Evolutionary conservation across 148 eudicot species (phyloP).

Genomic region (Polygonum maritimum): DNA sequence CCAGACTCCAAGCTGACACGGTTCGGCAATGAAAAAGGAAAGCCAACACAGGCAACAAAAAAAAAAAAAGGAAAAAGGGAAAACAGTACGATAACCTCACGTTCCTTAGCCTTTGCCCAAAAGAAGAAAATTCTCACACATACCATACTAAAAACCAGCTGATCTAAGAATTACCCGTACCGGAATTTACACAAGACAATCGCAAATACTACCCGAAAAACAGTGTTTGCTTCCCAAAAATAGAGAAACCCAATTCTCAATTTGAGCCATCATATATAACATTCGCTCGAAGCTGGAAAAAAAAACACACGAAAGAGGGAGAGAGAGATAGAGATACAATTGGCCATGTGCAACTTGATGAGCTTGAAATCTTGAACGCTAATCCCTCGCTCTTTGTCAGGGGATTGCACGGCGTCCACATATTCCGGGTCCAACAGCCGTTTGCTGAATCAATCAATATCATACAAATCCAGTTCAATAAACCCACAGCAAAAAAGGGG

Average conservation of each 20-base stretch:
- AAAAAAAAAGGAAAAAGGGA: background rate
- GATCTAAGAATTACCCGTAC: background rate
- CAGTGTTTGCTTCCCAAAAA: conserved; percentile 9
- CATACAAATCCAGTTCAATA: background rate
- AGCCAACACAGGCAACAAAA: background rate
- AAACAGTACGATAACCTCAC: background rate
- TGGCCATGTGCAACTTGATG: conserved; percentile 82
- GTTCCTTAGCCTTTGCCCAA: background rate
- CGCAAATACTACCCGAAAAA: background rate
- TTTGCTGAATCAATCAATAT: conserved; percentile 34
- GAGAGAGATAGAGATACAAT: conserved; percentile 32
- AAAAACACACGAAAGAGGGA: background rate
- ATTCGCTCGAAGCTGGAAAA: background rate
- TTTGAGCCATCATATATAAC: background rate
- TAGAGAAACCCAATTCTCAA: background rate
- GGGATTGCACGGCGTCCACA: conserved; percentile 68
- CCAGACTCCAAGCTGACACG: background rate
- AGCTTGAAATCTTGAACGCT: conserved; percentile 89
- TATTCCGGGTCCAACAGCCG: conserved; percentile 74
- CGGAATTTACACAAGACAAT: conserved; percentile 6
- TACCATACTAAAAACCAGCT: background rate
- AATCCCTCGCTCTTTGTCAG: conserved; percentile 75
- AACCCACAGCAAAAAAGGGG: background rate
- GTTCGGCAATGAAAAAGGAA: background rate
- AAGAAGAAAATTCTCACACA: background rate